Evolutionary conservation across 2,329 filamentous ascomycete species (phyloP).

Genomic region (Phaeosphaeria sp.): DNA sequence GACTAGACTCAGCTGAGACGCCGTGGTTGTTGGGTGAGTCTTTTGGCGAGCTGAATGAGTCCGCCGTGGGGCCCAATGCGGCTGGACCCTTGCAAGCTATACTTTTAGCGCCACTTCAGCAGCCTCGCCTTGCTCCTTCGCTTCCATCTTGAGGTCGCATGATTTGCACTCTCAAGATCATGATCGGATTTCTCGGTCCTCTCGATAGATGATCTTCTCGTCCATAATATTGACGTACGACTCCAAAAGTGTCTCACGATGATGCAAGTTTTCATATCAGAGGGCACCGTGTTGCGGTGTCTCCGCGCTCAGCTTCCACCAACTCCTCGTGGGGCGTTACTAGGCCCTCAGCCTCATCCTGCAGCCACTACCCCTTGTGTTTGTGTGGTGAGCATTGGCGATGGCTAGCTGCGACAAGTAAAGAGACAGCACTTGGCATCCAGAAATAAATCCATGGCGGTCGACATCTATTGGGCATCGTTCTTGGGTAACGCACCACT

Average conservation of each 20-base stretch:
- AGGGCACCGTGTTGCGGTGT: neutral
- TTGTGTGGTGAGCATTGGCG: neutral
- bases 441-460: neutral
- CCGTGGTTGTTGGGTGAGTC: conserved; percentile 7
- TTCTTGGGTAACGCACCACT: neutral
- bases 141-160: neutral
- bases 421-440: conserved; percentile 1
- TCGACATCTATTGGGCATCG: neutral
- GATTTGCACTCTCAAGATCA: neutral
- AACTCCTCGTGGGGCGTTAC: conserved; percentile 1
- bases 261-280: neutral
- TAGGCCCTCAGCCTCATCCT: conserved; percentile 9
- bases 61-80: conserved; percentile 15
- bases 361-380: conserved; percentile 6
- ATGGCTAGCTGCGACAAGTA: conserved; percentile 5
- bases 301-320: conserved; percentile 3
- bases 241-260: neutral
- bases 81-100: conserved; percentile 5
- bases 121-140: neutral
- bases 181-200: too few species aligned
- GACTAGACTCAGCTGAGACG: conserved; percentile 12
- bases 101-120: neutral
- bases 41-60: conserved; percentile 25
- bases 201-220: too few species aligned
- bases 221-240: neutral